Evolutionary conservation across 106 monocot genomes (phyloP), one percentile per base, ranked within the genome.

Genomic region (Acorus gramineus): DNA sequence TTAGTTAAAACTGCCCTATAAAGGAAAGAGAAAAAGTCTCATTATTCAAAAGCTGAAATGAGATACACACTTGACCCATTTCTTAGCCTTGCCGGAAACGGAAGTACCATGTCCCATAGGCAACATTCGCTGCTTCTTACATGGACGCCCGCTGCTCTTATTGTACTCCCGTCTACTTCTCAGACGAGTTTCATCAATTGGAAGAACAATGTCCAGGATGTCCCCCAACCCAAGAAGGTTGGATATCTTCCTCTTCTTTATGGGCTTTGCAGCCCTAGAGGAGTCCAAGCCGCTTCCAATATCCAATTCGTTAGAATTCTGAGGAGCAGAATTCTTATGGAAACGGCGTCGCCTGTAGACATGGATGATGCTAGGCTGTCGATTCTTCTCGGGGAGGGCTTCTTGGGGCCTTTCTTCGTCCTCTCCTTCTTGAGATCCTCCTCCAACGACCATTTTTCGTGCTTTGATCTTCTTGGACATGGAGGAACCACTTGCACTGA

Each of bases 41-140:
- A 28, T 28, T 28, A 28, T 28, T 28, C 28, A 28, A 28, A 28
- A 2, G 46, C 14, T 56, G 8, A 11, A 69, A 47, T 3, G 14
- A 55, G 45, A 7, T 42, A 79, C 96, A 83, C 70, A 96, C 96
- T 79, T 88, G 11, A 80, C 68, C 96, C 96, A 98, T 88, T 58
- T 87, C 75, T 81, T 91, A n/a, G 28, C 52, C 28, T 55, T 73
- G 49, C 71, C 65, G 10, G 14, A 50, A 57, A 49, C 57, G 7
- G 78, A 55, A 44, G 81, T 70, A 45, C 14, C 60, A 71, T 60
- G 28, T 71, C 57, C 72, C 76, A 4, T 8, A 9, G 2, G 14
- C 47, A 49, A 9, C n/a, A 50, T 2, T 57, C 3, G 5, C 8
- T 46, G n/a, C 55, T 28, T 28, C 28, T 28, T 28, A 28, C 28